Evolutionary conservation across 2,329 filamentous ascomycete genomes (phyloP).

Genomic region (Sarocladium kiliense): DNA sequence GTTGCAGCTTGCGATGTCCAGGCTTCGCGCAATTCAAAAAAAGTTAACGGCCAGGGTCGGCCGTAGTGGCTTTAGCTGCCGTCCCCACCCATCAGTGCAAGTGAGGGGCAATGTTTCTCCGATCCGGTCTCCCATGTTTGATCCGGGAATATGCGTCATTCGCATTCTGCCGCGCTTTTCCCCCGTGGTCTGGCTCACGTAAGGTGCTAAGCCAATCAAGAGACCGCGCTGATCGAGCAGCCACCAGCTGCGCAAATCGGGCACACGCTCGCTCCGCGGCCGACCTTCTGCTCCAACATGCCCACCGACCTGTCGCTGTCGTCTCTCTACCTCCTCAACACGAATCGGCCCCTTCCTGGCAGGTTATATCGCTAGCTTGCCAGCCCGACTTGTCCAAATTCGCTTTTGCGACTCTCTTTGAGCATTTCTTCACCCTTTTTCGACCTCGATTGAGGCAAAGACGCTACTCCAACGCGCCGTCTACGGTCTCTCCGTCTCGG

Average conservation of each 20-base stretch:
- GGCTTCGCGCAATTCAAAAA: slow-evolving; percentile 4
- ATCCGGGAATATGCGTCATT: slow-evolving; percentile 9
- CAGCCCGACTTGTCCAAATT: background rate
- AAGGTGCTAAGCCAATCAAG: background rate
- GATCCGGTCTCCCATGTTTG: background rate
- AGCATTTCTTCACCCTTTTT: background rate
- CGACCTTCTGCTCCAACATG: slow-evolving; percentile 8
- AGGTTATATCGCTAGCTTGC: background rate
- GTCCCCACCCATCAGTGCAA: background rate
- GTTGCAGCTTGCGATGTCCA: slow-evolving; percentile 10
- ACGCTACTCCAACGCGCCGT: slow-evolving; percentile 3
- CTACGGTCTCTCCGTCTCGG: background rate
- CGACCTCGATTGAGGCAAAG: background rate
- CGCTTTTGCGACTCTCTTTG: background rate
- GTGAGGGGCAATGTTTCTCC: slow-evolving; percentile 2
- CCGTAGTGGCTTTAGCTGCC: background rate
- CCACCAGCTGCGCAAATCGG: slow-evolving; percentile 9
- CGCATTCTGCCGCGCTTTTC: slow-evolving; percentile 6
- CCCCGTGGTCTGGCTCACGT: slow-evolving; percentile 1
- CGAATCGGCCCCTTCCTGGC: background rate
- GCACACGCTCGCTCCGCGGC: slow-evolving; percentile 2
- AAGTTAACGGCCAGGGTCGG: slow-evolving; percentile 9
- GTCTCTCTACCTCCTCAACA: background rate
- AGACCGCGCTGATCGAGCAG: slow-evolving; percentile 3
- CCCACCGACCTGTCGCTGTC: background rate